Base-by-base conservation (phyloP, 2,329 filamentous ascomycete genomes). In the Chrysoporthe austroafricana region DNA sequence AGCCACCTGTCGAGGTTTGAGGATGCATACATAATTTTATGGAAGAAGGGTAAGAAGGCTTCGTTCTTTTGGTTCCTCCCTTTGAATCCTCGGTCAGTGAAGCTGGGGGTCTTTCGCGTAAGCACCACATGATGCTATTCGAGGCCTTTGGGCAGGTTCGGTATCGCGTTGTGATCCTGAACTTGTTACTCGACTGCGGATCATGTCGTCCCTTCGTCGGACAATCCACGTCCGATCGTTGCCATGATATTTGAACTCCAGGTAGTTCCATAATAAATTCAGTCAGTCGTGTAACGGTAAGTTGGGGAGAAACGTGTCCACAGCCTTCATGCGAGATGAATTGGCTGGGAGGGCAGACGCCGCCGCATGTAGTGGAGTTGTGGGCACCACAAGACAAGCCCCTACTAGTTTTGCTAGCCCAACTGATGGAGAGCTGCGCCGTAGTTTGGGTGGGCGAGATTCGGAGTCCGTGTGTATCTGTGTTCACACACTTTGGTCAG, bases 61-160 rank as follows among this genome's bases (percentile, higher is more conserved):
- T n/a, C 1, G 11, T 52, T 56, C 11, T 36, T 26, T 26, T 18
- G 39, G 11, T 6, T n/a, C 48, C 26, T 66, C 52, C 36, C 46
- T 34, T 62, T 21, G 9, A 16, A 13, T 34, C 18, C n/a, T 64
- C 67, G 60, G 56, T 67, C 18, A 61, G 67, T 52, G 62, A 39
- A 57, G 58, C 21, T 42, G 42, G n/a, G 21, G 14, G 56, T 56
- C 21, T 5, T 34, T 21, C 66, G 64, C 67, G 62, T 58, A 18
- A 26, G n/a, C 44, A 43, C 44, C 16, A 26, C 59, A 42, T 34
- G 18, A n/a, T 52, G 42, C 21, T 34, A 52, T 56, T 18, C 9
- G 34, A 34, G 36, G 9, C 39, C 36, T 36, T 64, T 21, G 16
- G 18, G 54, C 16, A 63, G 39, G 21, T 6, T 34, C 21, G 34